These are phyloP conservation scores for Collybia sordida DNA, from an alignment of 768 basidiomycete genomes.

Conservation along the genomic window DNA sequence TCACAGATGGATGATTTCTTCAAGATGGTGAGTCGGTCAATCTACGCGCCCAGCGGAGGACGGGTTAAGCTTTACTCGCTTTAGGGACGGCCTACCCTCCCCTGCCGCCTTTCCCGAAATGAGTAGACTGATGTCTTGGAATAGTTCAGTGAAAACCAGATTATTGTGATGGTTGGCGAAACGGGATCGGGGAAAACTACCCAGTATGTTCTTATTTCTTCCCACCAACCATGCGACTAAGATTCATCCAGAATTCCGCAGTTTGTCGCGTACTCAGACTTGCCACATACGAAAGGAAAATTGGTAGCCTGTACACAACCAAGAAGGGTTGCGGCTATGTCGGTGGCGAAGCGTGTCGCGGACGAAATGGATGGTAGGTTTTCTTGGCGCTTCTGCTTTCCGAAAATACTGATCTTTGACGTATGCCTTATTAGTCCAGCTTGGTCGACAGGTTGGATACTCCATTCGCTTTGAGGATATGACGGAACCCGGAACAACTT, in stretches of 20 bases:
- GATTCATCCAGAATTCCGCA: slow-evolving; percentile 78
- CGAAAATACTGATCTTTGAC: slow-evolving; percentile 5
- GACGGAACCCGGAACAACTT: slow-evolving; percentile 87
- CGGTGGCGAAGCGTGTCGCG: slow-evolving; percentile 96
- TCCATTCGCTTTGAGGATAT: slow-evolving; percentile 98
- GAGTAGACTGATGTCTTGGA: slow-evolving; percentile 24
- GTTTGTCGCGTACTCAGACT: slow-evolving; percentile 91
- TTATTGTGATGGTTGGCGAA: slow-evolving; percentile 90
- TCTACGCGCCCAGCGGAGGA: slow-evolving; percentile 29
- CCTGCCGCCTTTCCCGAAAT: slow-evolving; percentile 14
- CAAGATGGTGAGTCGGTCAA: slow-evolving; percentile 65
- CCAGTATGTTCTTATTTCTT: slow-evolving; percentile 49
- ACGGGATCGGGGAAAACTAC: slow-evolving; percentile 97
- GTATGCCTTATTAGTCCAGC: slow-evolving; percentile 55
- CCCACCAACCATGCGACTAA: slow-evolving; percentile 6
- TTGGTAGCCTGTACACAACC: slow-evolving; percentile 97
- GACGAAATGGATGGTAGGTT: slow-evolving; percentile 96
- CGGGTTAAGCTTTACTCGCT: slow-evolving; percentile 45
- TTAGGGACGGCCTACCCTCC: slow-evolving; percentile 36
- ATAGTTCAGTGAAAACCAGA: slow-evolving; percentile 77
- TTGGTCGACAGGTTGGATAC: slow-evolving; percentile 96
- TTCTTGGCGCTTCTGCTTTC: background rate
- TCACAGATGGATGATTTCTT: slow-evolving; percentile 92
- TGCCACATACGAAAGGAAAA: slow-evolving; percentile 88
- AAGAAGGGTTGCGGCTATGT: slow-evolving; percentile 95